Evolutionary conservation across 176 grass and related monocot species (phyloP).

Genomic region (Hsuehochloa calcarea): DNA sequence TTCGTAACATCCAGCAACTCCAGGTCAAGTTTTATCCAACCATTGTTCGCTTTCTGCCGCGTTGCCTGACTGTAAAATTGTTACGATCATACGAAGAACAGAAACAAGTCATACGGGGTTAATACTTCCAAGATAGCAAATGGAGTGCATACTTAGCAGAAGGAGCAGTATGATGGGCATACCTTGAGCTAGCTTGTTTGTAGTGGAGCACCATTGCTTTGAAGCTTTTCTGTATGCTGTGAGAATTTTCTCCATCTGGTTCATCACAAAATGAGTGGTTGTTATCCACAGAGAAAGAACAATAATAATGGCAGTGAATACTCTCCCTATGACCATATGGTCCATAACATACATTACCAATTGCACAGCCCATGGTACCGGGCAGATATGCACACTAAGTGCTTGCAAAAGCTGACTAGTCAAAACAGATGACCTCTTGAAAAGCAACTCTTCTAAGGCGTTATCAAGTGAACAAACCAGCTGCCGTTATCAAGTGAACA

Average conservation of each 20-base stretch:
- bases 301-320: neutral
- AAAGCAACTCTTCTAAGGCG: no score
- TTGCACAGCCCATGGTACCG: neutral
- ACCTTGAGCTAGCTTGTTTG: slow-evolving; percentile 97
- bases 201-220: slow-evolving; percentile 88
- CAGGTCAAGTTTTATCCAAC: slow-evolving; percentile 41
- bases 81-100: neutral
- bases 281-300: neutral
- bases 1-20: neutral
- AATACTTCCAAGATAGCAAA: neutral
- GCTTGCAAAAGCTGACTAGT: neutral
- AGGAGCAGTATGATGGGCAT: neutral
- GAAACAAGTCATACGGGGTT: neutral
- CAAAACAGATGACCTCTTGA: neutral
- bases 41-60: slow-evolving; percentile 88
- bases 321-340: neutral
- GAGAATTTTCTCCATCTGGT: slow-evolving; percentile 82
- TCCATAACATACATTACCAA: neutral
- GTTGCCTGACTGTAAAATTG: slow-evolving; percentile 58
- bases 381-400: neutral
- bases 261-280: neutral
- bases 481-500: no score
- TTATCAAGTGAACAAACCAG: no score
- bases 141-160: neutral
- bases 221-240: slow-evolving; percentile 72